Evolutionary conservation across 345 rosid species (phyloP), one percentile per base, ranked within the genome.

Genomic region (Eucalyptus globulus): DNA sequence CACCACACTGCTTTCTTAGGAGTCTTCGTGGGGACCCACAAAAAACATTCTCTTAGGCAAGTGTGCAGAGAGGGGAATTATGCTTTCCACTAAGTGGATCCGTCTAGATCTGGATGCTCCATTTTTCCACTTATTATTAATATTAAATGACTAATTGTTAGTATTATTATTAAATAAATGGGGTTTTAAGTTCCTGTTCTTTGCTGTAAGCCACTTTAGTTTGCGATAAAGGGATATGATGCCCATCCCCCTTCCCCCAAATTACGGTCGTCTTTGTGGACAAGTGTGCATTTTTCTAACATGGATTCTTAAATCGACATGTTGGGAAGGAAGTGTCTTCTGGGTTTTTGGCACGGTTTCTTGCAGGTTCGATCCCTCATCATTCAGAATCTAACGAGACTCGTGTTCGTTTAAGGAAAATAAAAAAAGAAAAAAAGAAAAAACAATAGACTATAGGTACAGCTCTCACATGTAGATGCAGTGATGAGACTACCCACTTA

Each of bases 1-100:
- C 91, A 91, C 85, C 88, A 76, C 89, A 86, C 13, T 24, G 45
- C 86, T 91, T 56, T 86, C 89, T 91, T 86, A 87, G 44, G 85
- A 50, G 72, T 87, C 49, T 31, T 37, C 50, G 34, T 8, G 9
- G 88, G 94, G 91, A 49, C 95, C 95, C 96, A 91, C 94, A 93
- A 45, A 81, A 81, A 94, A 95, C 96, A 95, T 95, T 95, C 96
- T 93, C 93, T 93, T 95, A 88, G 96, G 89, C 92, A 89, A 95
- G 90, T 93, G 96, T 93, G 96, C 92, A 14, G 53, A 88, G 92
- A 14, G 37, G 93, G 92, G 95, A 92, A 95, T 95, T 91, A 95
- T 95, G 88, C 93, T 90, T 87, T 91, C 94, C 95, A 93, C 94
- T 91, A 89, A 90, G 89, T 72, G 67, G 87, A 91, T 89, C 86